Conservation (phyloP, 2,329 filamentous ascomycete species). For the Ophiostoma fasciatum region DNA sequence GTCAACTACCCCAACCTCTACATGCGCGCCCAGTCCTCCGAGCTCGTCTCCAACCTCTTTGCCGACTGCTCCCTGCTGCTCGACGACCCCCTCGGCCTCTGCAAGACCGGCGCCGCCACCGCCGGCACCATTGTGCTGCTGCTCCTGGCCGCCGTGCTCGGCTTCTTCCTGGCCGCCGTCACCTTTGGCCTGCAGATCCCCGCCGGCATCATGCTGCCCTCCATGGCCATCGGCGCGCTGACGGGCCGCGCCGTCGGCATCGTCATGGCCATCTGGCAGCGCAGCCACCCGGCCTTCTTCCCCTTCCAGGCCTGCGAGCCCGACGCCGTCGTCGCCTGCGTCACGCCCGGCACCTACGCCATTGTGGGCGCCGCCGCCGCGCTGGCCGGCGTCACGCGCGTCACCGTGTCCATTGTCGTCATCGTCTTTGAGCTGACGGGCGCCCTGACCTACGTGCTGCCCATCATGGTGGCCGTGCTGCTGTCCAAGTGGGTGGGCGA, state of each 20-base stretch:
- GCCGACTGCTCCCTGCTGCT: slow-evolving; percentile 71
- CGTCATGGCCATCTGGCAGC: slow-evolving; percentile 76
- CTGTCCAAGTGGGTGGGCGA: slow-evolving; percentile 97
- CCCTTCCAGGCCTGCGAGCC: slow-evolving; percentile 70
- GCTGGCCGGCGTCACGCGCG: slow-evolving; percentile 83
- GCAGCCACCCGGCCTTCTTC: slow-evolving; percentile 60
- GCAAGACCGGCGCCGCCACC: slow-evolving; percentile 72
- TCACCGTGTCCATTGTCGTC: slow-evolving; percentile 96
- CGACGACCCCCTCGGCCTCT: slow-evolving; percentile 81
- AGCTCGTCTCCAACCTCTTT: slow-evolving; percentile 84
- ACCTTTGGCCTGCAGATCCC: slow-evolving; percentile 93
- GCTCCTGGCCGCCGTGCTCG: slow-evolving; percentile 65
- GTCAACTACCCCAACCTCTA: slow-evolving; percentile 95
- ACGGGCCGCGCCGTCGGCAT: slow-evolving; percentile 83
- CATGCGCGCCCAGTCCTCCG: slow-evolving; percentile 83
- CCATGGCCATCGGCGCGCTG: slow-evolving; percentile 87
- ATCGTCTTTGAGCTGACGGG: slow-evolving; percentile 99
- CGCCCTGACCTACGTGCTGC: slow-evolving; percentile 86
- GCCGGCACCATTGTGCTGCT: slow-evolving; percentile 71
- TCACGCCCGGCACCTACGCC: slow-evolving; percentile 90
- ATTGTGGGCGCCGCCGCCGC: slow-evolving; percentile 91
- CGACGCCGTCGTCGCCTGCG: slow-evolving; percentile 70
- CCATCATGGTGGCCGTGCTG: slow-evolving; percentile 99
- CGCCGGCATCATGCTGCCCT: slow-evolving; percentile 88
- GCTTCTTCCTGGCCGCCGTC: slow-evolving; percentile 70